Evolutionary conservation across 768 basidiomycete genomes (phyloP), one percentile per base, ranked within the genome.

Genomic region (Hygrocybe punicea): DNA sequence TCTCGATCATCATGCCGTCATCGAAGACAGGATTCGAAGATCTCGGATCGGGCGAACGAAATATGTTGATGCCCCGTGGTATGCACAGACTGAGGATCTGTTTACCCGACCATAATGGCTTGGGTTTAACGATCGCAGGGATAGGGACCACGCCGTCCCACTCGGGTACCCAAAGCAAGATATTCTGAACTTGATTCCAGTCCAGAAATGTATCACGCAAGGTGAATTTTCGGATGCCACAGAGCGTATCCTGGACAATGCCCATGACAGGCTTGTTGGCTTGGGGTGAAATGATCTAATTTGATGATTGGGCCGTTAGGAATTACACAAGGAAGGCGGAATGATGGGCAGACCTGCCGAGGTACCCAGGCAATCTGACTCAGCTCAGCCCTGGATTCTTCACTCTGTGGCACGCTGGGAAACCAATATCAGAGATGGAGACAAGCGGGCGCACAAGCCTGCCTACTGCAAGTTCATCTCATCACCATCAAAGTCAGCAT

Each of bases 391-490:
- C 97, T 84, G 34, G 97, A 98, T 72, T 99, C 97, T 73, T 98
- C 97, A 57, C 91, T 94, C 69, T 99, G 97, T 23, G 97, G 97
- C 37, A 99, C 87, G 70, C 93, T 97, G 64, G 35, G 51, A 58
- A 33, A 58, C 57, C 24, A 55, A 54, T 62, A 47, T 46, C 29
- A 57, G 45, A 62, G 19, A 14, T 17, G 35, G n/a, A 40, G 44
- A 24, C 23, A 50, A 11, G 2, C 14, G 11, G 33, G 40, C 17
- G 33, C 29, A 17, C n/a, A 50, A 24, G 1, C 33, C 54, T n/a
- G 86, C 91, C 49, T 82, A 96, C 93, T 98, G 97, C 89, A 98
- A 91, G 76, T 99, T 98, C 97, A 98, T 99, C 72, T 99, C 97
- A 67, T 98, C 97, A 63, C 97, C 97, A 67, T 98, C 97, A 74